A percentile compares a stretch with the other conserved stretches of the same genome.
Evolutionary conservation across 1,284 basidiomycete genomes (phyloP).

Genomic region (Ganoderma sinense): DNA sequence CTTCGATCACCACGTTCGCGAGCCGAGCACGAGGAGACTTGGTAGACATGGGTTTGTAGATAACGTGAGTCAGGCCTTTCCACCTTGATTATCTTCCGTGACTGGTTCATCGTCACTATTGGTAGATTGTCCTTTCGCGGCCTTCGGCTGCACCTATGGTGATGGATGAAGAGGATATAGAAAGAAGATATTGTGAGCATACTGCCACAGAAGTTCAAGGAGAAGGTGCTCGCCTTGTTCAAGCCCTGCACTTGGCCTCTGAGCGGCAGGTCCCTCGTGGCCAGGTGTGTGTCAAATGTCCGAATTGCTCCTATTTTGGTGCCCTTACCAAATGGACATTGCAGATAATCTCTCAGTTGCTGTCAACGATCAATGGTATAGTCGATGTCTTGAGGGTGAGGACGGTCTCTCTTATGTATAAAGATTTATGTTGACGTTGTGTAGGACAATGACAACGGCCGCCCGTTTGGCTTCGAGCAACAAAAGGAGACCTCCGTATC

Average conservation of each 20-base stretch:
- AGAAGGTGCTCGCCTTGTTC: no score
- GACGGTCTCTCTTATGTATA: constrained; percentile 15
- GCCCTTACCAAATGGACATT: neutral
- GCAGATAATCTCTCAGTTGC: constrained; percentile 64
- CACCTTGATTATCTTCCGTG: neutral
- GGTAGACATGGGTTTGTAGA: constrained; percentile 16
- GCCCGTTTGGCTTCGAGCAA: constrained; percentile 76
- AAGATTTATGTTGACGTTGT: constrained; percentile 4
- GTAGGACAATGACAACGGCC: constrained; percentile 70
- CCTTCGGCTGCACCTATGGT: constrained; percentile 15
- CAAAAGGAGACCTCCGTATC: constrained; percentile 80
- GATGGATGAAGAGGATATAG: neutral
- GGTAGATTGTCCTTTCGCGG: constrained; percentile 10
- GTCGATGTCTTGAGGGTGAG: constrained; percentile 71
- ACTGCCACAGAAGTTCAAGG: no score
- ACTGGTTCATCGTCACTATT: neutral
- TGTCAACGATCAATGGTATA: constrained; percentile 55
- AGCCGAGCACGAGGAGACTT: constrained; percentile 12
- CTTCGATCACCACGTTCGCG: constrained; percentile 24
- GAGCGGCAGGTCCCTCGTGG: constrained; percentile 22
- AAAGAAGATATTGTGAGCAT: neutral
- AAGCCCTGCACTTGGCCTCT: no score
- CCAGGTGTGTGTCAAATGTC: constrained; percentile 36
- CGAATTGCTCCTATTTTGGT: constrained; percentile 25
- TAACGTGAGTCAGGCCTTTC: constrained; percentile 11